These are phyloP conservation scores for Venturia nashicola DNA, from an alignment of 2,329 filamentous ascomycete genomes.

Conservation along the genomic window DNA sequence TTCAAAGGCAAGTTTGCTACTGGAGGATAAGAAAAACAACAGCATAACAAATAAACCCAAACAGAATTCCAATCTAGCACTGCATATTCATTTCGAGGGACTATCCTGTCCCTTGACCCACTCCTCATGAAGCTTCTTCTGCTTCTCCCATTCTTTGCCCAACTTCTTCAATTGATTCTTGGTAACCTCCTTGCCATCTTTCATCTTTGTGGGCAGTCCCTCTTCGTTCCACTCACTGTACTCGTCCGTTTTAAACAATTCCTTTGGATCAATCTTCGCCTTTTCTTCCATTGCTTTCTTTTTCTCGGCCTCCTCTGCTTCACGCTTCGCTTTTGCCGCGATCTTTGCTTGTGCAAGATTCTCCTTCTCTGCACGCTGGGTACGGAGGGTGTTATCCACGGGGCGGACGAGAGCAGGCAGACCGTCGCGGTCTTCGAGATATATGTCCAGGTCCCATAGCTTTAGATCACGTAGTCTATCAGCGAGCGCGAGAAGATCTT, in stretches of 20 bases:
- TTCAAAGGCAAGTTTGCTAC: no score
- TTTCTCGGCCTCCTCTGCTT: slow-evolving; percentile 46
- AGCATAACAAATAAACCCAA: no score
- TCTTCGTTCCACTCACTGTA: slow-evolving; percentile 74
- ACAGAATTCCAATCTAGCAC: no score
- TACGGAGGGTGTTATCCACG: slow-evolving; percentile 45
- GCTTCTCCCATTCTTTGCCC: slow-evolving; percentile 78
- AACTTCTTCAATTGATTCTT: slow-evolving; percentile 74
- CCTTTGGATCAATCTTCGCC: slow-evolving; percentile 43
- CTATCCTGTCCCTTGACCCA: slow-evolving; percentile 22
- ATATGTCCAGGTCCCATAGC: slow-evolving; percentile 71
- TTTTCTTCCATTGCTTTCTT: slow-evolving; percentile 43
- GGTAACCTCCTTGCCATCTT: slow-evolving; percentile 65
- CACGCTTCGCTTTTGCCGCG: slow-evolving; percentile 36
- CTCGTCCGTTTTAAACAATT: slow-evolving; percentile 46
- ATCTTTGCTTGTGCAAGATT: slow-evolving; percentile 28
- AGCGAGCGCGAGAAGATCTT: slow-evolving; percentile 63
- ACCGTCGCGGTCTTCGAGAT: slow-evolving; percentile 70
- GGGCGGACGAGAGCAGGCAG: slow-evolving; percentile 62
- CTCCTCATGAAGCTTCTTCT: slow-evolving; percentile 73
- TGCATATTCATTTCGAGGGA: not conserved
- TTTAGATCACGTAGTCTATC: slow-evolving; percentile 71
- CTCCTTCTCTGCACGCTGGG: slow-evolving; percentile 42
- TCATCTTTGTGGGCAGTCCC: slow-evolving; percentile 66
- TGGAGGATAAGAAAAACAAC: no score